Evolutionary conservation across 2,329 filamentous ascomycete species (phyloP).

Genomic region (Cordyceps farinosa): DNA sequence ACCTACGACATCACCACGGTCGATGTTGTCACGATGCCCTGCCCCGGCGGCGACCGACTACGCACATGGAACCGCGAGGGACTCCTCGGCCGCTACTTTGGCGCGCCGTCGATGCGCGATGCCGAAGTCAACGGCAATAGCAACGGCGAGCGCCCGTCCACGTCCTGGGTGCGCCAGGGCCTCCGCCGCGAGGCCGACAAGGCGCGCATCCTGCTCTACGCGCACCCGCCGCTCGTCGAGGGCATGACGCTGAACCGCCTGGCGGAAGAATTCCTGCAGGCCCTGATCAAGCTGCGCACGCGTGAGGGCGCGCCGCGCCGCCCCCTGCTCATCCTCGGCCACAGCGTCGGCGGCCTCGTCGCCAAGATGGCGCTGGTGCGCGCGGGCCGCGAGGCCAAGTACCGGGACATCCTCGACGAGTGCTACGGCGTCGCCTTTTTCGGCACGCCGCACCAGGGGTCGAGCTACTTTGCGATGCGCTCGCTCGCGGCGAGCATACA

Average conservation of each 20-base stretch:
- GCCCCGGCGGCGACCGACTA: slow-evolving; percentile 50
- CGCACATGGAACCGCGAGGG: slow-evolving; percentile 52
- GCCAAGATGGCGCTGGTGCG: slow-evolving; percentile 54
- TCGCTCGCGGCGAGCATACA: slow-evolving; percentile 54
- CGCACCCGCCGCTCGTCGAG: slow-evolving; percentile 42
- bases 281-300: slow-evolving; percentile 36
- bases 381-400: slow-evolving; percentile 37
- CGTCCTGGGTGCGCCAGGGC: slow-evolving; percentile 52
- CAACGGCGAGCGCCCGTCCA: slow-evolving; percentile 26
- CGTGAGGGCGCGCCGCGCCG: slow-evolving; percentile 36
- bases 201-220: slow-evolving; percentile 50
- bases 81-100: slow-evolving; percentile 45
- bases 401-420: slow-evolving; percentile 47
- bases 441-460: slow-evolving; percentile 59
- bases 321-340: slow-evolving; percentile 58
- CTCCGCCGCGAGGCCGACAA: slow-evolving; percentile 45
- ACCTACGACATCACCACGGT: slow-evolving; percentile 51
- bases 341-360: slow-evolving; percentile 59
- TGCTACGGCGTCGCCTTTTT: slow-evolving; percentile 61
- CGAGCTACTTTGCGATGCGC: slow-evolving; percentile 58
- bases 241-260: slow-evolving; percentile 42
- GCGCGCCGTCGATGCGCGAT: slow-evolving; percentile 38
- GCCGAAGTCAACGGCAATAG: slow-evolving; percentile 26
- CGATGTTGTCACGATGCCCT: slow-evolving; percentile 52
- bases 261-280: slow-evolving; percentile 45